Percentiles rank a stretch among this genome's conserved stretches.
phyloP scores from a whole-genome alignment of 257 asterid species.

The Nicotiana benthamiana region DNA sequence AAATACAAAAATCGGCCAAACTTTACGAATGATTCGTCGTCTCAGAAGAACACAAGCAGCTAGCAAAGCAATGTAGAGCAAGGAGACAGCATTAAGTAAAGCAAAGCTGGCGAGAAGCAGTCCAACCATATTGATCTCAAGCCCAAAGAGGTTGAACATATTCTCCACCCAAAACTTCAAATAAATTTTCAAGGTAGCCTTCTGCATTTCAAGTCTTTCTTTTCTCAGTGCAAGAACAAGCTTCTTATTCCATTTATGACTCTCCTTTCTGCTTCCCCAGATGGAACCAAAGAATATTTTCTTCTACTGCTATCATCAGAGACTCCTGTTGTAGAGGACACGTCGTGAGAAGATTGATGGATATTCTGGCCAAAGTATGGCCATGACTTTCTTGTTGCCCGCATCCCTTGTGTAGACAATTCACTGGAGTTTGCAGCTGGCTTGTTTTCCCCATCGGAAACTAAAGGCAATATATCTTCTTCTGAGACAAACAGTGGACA shows the following conservation, averaged over 20 bases:
- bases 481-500: slow-evolving; percentile 78
- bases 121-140: slow-evolving; percentile 89
- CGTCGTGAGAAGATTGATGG: slow-evolving; percentile 33
- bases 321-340: slow-evolving; percentile 27
- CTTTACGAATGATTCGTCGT: slow-evolving; percentile 62
- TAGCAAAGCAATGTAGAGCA: slow-evolving; percentile 68
- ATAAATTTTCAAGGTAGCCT: slow-evolving; percentile 70
- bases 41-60: slow-evolving; percentile 80
- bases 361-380: slow-evolving; percentile 36
- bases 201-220: slow-evolving; percentile 90
- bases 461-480: slow-evolving; percentile 41
- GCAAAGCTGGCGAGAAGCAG: slow-evolving; percentile 92
- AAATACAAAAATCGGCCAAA: slow-evolving; percentile 77
- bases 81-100: slow-evolving; percentile 69
- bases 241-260: slow-evolving; percentile 79
- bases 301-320: slow-evolving; percentile 27
- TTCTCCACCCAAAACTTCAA: slow-evolving; percentile 95
- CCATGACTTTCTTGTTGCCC: slow-evolving; percentile 42
- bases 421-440: slow-evolving; percentile 35
- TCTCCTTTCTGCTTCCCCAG: slow-evolving; percentile 90
- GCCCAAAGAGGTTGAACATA: slow-evolving; percentile 95
- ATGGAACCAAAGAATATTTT: slow-evolving; percentile 51
- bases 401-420: slow-evolving; percentile 28
- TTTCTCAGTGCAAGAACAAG: slow-evolving; percentile 57
- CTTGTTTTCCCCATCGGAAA: slow-evolving; percentile 39